Evolutionary conservation across 331 rosid genomes (phyloP), one percentile per base, ranked within the genome.

Genomic region (Ulmus americana): DNA sequence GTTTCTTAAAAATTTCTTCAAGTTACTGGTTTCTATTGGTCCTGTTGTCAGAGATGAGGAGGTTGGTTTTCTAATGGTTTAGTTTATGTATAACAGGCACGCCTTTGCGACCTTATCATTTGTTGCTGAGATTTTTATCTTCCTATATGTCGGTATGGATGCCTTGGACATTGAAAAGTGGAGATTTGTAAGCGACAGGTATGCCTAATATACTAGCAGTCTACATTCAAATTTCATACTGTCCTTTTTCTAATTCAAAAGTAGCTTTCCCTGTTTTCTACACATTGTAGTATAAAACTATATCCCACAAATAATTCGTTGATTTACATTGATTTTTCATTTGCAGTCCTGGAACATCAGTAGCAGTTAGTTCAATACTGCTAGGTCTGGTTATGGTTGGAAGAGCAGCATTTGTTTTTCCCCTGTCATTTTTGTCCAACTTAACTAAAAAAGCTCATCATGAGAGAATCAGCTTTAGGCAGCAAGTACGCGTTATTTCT

Each of bases 141-240:
- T 94, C 74, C 87, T 94, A 63, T 94, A 94, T 78, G 98, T 94
- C 71, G 98, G 98, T 57, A 94, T 94, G 95, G 98, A 94, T 82
- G 99, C 99, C 58, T 79, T 94, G 91, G 96, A 90, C 81, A 86
- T 90, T 40, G 95, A 86, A 38, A 90, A 86, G 77, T 90, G 96
- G 96, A 82, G 81, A 70, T 90, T 79, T 70, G 95, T 83, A 8
- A 86, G 96, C 51, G 83, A 90, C 64, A 90, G 96, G 96, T 90
- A 81, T 47, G 67, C 4, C n/a, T 20, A 45, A 28, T 18, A 20
- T 18, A 3, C 51, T 35, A 15, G 5, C 41, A 20, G 47, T 20
- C 50, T 4, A 60, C 38, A 3, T 8, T 22, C 1, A 48, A 35
- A 28, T 28, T 28, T 28, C 10, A 38, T 8, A 10, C 22, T 20